Evolutionary conservation across 257 asterid genomes (phyloP).

Genomic region (Solanum lignicaule): DNA sequence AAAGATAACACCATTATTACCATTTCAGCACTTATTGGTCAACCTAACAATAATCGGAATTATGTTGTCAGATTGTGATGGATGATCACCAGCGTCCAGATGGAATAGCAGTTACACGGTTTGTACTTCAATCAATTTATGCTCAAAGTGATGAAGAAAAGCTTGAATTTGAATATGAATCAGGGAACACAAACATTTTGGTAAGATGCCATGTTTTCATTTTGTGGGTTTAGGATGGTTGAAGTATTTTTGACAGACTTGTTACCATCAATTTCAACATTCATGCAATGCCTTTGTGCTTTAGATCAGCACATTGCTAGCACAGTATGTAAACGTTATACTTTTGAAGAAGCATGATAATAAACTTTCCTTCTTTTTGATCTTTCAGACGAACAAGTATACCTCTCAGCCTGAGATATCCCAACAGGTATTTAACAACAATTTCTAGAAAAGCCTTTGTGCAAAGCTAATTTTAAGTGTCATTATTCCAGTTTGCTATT

Average conservation of each 20-base stretch:
- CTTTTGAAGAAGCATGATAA: neutral
- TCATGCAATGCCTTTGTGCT: neutral
- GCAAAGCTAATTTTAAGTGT: neutral
- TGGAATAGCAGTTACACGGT: conserved; percentile 89
- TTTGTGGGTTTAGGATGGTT: neutral
- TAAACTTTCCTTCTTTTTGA: neutral
- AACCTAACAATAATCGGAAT: neutral
- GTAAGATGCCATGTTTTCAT: conserved; percentile 24
- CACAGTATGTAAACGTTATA: neutral
- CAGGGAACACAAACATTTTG: conserved; percentile 81
- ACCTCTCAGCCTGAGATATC: conserved; percentile 70
- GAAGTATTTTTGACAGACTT: neutral
- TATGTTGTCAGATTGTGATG: conserved; percentile 76
- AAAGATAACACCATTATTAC: neutral
- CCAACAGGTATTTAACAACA: conserved; percentile 50
- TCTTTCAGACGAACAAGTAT: conserved; percentile 60
- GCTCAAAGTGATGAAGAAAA: conserved; percentile 80
- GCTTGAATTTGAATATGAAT: conserved; percentile 95
- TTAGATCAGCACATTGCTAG: neutral
- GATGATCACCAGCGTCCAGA: conserved; percentile 94
- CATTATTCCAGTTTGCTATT: neutral
- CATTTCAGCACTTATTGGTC: neutral
- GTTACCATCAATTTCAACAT: neutral
- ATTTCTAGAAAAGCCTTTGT: conserved; percentile 1
- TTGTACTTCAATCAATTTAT: conserved; percentile 82